phyloP scores from a whole-genome alignment of 78 protist genomes.

The Dictyostelium brefeldianum region DNA sequence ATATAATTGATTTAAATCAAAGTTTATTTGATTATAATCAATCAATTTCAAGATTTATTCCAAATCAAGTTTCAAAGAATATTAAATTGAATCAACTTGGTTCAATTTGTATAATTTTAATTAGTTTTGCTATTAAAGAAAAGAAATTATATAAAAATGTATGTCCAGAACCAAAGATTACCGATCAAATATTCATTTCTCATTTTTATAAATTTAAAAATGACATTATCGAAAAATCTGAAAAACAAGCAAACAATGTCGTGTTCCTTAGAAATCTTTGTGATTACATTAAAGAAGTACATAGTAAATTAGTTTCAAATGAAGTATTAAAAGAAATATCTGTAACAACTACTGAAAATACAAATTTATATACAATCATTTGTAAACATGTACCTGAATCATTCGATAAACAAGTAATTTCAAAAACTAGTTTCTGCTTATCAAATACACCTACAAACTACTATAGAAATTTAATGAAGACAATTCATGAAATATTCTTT shows the following conservation, averaged over 20 bases:
- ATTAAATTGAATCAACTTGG: background rate
- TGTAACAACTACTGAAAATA: background rate
- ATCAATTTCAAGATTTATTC: background rate
- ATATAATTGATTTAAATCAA: background rate
- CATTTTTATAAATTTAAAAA: background rate
- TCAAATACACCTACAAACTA: background rate
- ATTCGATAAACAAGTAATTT: background rate
- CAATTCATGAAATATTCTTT: background rate
- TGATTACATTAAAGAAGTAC: background rate
- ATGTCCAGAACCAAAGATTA: background rate
- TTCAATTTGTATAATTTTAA: background rate
- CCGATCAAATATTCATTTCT: background rate
- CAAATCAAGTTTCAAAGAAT: background rate
- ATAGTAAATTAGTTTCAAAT: conserved; percentile 1
- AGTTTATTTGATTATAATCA: background rate
- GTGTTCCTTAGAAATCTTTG: background rate
- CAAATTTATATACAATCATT: background rate
- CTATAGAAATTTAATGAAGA: background rate
- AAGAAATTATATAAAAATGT: background rate
- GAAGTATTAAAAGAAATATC: background rate
- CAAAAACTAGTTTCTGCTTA: background rate
- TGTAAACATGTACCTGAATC: background rate
- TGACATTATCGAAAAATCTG: background rate
- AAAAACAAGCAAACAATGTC: background rate
- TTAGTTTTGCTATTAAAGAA: background rate